These are phyloP conservation scores for Speleostelium caveatum DNA, from an alignment of 78 protist genomes.

Conservation along the genomic window DNA sequence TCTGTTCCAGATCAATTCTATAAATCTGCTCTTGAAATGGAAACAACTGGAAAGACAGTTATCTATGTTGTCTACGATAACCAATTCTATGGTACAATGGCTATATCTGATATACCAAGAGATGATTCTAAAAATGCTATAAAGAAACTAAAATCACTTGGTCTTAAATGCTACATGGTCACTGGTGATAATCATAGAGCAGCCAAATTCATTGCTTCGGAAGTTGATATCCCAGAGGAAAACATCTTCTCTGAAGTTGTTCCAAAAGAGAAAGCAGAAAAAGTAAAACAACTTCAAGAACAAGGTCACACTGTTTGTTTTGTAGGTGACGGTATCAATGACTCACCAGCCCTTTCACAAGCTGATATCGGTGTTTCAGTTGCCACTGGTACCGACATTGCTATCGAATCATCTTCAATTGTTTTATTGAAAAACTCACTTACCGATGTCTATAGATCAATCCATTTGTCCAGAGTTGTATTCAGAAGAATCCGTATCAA, in stretches of 20 bases:
- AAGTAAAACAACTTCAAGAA: slow-evolving; percentile 84
- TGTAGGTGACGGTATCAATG: slow-evolving; percentile 97
- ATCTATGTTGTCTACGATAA: slow-evolving; percentile 30
- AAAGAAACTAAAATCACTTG: slow-evolving; percentile 33
- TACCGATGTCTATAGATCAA: slow-evolving; percentile 85
- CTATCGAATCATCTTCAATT: slow-evolving; percentile 92
- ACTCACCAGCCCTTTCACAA: slow-evolving; percentile 88
- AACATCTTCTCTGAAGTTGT: slow-evolving; percentile 79
- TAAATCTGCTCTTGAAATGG: slow-evolving; percentile 32
- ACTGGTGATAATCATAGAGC: slow-evolving; percentile 93
- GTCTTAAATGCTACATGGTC: slow-evolving; percentile 81
- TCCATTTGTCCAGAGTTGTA: slow-evolving; percentile 85
- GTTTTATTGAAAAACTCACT: slow-evolving; percentile 83
- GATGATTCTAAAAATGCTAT: slow-evolving; percentile 61
- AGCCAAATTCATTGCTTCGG: slow-evolving; percentile 34
- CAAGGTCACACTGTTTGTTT: slow-evolving; percentile 85
- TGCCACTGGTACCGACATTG: slow-evolving; percentile 92
- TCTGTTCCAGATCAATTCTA: background rate
- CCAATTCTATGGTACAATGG: slow-evolving; percentile 48
- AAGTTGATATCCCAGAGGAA: slow-evolving; percentile 51
- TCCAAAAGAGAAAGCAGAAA: slow-evolving; percentile 89
- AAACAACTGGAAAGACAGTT: slow-evolving; percentile 70
- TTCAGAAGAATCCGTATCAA: slow-evolving; percentile 88
- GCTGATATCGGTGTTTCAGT: slow-evolving; percentile 93
- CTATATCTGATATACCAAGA: slow-evolving; percentile 64